Evolutionary conservation across 257 asterid species (phyloP).

Genomic region (Knoxia roxburghii): DNA sequence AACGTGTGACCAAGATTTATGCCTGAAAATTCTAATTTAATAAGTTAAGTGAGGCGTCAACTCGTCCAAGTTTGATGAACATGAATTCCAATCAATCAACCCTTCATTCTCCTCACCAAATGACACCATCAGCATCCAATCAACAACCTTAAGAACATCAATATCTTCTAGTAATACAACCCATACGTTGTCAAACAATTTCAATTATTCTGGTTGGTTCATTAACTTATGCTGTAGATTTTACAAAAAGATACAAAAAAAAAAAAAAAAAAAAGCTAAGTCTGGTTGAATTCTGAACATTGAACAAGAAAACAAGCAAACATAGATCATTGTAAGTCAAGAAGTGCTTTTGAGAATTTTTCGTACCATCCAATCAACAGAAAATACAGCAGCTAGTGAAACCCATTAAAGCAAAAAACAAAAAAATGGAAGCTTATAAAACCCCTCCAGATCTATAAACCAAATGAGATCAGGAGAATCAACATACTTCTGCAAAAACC

Average conservation of each 20-base stretch:
- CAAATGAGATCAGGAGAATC: not conserved
- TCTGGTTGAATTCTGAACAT: too few species aligned
- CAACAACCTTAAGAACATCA: not conserved
- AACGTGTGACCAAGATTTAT: constrained; percentile 1
- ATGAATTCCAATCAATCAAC: not conserved
- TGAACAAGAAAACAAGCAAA: too few species aligned
- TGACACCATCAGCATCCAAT: not conserved
- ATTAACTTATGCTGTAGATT: not conserved
- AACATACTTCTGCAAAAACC: not conserved
- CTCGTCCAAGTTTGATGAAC: not conserved
- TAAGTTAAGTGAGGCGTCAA: not conserved
- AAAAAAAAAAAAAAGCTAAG: too few species aligned
- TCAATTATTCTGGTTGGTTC: too few species aligned
- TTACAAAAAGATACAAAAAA: not conserved
- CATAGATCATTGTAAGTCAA: too few species aligned
- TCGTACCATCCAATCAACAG: too few species aligned
- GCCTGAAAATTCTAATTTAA: not conserved
- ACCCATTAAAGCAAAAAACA: not conserved
- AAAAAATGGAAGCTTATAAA: not conserved
- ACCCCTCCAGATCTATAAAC: not conserved
- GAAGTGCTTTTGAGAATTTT: too few species aligned
- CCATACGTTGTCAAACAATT: too few species aligned
- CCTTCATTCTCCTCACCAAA: not conserved
- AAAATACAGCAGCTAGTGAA: too few species aligned
- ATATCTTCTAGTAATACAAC: not conserved